These are phyloP conservation scores for Agrocybe praecox DNA, from an alignment of 768 basidiomycete species.

Conservation along the genomic window DNA sequence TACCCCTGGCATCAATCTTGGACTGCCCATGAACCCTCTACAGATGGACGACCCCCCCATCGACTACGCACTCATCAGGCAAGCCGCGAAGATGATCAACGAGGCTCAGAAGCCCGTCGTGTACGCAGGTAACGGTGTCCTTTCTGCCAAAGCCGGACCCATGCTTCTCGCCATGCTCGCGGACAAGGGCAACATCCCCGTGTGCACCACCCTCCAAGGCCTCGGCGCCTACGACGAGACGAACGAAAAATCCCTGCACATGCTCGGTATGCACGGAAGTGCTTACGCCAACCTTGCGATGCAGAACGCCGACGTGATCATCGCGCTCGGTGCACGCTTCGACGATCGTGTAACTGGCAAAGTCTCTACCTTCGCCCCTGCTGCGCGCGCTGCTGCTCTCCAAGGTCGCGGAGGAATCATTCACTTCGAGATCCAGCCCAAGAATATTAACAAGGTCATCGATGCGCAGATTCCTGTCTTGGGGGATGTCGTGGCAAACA, in stretches of 20 bases:
- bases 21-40: constrained; percentile 76
- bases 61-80: constrained; percentile 69
- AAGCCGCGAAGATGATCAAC: constrained; percentile 91
- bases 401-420: constrained; percentile 94
- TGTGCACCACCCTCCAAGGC: constrained; percentile 95
- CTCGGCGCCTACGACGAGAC: constrained; percentile 95
- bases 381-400: constrained; percentile 81
- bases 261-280: constrained; percentile 99
- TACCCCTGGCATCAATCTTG: constrained; percentile 76
- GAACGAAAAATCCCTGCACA: constrained; percentile 84
- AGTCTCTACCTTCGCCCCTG: constrained; percentile 87
- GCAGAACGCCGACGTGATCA: constrained; percentile 96
- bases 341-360: constrained; percentile 98
- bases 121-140: constrained; percentile 91
- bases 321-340: constrained; percentile 94
- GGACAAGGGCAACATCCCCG: constrained; percentile 90
- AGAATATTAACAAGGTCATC: constrained; percentile 99
- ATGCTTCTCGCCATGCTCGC: constrained; percentile 77
- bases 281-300: constrained; percentile 98
- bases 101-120: constrained; percentile 88
- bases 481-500: constrained; percentile 88
- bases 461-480: constrained; percentile 92
- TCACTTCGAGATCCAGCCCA: constrained; percentile 98
- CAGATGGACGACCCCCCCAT: constrained; percentile 55
- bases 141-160: constrained; percentile 82